These are phyloP conservation scores for Phytophthora multivora DNA, from an alignment of 352 stramenopile genomes.

Conservation along the genomic window DNA sequence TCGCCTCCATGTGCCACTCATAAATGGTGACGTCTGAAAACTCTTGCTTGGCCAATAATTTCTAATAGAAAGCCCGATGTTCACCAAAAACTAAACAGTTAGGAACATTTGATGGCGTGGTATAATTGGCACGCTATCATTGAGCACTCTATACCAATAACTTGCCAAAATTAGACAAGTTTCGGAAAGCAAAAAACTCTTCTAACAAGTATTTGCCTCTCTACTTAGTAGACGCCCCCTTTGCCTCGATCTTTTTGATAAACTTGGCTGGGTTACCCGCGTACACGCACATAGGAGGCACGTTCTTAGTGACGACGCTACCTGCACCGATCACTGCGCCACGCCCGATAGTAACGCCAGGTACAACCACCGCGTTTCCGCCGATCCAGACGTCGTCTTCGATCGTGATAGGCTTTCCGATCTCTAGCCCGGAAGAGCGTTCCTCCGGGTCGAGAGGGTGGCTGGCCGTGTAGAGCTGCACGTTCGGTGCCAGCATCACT, in stretches of 20 bases:
- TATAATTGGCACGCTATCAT: too few relatives aligned
- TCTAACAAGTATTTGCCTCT: neutral
- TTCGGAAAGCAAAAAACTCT: too few relatives aligned
- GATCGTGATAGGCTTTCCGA: constrained; percentile 73
- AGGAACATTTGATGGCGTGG: too few relatives aligned
- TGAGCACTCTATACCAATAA: too few relatives aligned
- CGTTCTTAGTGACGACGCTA: constrained; percentile 84
- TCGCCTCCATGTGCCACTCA: too few relatives aligned
- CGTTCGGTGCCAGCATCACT: constrained; percentile 67
- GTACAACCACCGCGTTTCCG: constrained; percentile 60
- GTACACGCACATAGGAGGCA: constrained; percentile 61
- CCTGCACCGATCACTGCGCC: too few relatives aligned
- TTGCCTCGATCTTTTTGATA: constrained; percentile 57
- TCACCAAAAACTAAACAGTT: too few relatives aligned
- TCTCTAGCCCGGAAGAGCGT: constrained; percentile 46
- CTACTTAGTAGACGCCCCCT: neutral
- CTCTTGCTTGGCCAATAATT: too few relatives aligned
- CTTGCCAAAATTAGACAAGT: too few relatives aligned
- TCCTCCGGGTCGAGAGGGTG: constrained; percentile 64
- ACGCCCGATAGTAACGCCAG: constrained; percentile 72
- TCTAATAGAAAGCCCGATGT: too few relatives aligned
- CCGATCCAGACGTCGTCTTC: constrained; percentile 87
- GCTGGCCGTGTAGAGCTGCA: constrained; percentile 76
- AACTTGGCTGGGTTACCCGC: constrained; percentile 80
- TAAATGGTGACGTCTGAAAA: too few relatives aligned